Percentiles rank a stretch among this genome's conserved stretches.
These are phyloP conservation scores for Tricholoma furcatifolium DNA, from an alignment of 768 basidiomycete genomes.

Conservation along the genomic window DNA sequence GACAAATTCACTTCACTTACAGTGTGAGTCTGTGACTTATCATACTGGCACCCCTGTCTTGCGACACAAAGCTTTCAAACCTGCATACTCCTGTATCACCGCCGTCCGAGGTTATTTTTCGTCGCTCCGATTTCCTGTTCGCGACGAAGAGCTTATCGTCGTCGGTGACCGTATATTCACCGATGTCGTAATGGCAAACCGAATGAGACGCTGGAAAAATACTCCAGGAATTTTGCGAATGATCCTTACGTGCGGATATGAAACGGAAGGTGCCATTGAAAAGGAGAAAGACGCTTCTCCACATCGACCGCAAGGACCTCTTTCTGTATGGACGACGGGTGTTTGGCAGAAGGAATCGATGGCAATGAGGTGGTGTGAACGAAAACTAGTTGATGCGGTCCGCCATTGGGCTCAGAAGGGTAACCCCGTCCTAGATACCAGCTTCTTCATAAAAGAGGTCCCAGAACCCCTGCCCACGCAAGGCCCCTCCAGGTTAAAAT, in stretches of 20 bases:
- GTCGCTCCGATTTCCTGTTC: conserved; percentile 52
- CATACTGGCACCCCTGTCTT: conserved; percentile 83
- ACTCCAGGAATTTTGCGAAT: conserved; percentile 8
- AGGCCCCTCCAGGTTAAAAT: conserved; percentile 1
- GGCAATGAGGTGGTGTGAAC: conserved; percentile 61
- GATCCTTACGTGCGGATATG: conserved; percentile 21
- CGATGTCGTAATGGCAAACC: conserved; percentile 83
- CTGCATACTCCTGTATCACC: conserved; percentile 71
- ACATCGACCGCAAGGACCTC: conserved; percentile 39
- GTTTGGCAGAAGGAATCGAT: conserved; percentile 69
- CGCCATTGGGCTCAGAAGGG: conserved; percentile 37
- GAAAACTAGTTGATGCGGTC: conserved; percentile 43
- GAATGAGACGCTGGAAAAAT: conserved; percentile 43
- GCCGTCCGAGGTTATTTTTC: conserved; percentile 77
- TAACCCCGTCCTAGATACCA: conserved; percentile 21
- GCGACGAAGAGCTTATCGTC: conserved; percentile 67
- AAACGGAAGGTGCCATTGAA: conserved; percentile 23
- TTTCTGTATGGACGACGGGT: conserved; percentile 69
- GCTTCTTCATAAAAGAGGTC: conserved; percentile 30
- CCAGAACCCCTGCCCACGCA: conserved; percentile 11
- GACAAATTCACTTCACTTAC: conserved; percentile 6
- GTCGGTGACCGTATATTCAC: conserved; percentile 95
- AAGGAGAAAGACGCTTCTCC: conserved; percentile 22
- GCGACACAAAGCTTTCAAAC: conserved; percentile 74
- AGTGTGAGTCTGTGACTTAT: conserved; percentile 86